Percentiles rank a stretch among this genome's conserved stretches.
Conservation (phyloP, 768 basidiomycete genomes). For the Podaxis mareebaensis region DNA sequence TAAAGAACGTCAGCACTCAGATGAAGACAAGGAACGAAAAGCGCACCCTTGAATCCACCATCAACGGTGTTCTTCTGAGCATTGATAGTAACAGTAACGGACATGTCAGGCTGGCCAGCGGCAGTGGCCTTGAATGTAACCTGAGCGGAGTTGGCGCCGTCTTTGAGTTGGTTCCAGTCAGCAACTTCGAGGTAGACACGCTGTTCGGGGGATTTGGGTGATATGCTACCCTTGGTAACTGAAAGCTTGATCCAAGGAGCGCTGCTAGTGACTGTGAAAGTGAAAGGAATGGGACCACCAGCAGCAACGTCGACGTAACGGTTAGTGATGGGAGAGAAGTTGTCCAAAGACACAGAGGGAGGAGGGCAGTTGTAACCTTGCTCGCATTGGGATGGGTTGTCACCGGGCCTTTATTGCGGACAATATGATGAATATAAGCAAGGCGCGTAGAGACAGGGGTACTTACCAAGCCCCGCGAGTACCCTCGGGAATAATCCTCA, state of each 20-base stretch:
- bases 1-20: slow-evolving; percentile 17
- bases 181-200: slow-evolving; percentile 54
- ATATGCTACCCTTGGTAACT: slow-evolving; percentile 48
- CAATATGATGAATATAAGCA: not conserved
- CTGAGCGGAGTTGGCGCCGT: slow-evolving; percentile 35
- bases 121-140: slow-evolving; percentile 51
- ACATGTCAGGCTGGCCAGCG: slow-evolving; percentile 34
- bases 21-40: not conserved
- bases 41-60: slow-evolving; percentile 48
- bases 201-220: slow-evolving; percentile 45
- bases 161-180: slow-evolving; percentile 55
- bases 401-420: slow-evolving; percentile 53
- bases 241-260: slow-evolving; percentile 55
- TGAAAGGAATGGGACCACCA: slow-evolving; percentile 59
- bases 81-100: slow-evolving; percentile 32
- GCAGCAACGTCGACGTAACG: slow-evolving; percentile 63
- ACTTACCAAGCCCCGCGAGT: slow-evolving; percentile 58
- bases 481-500: slow-evolving; percentile 65
- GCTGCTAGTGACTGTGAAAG: slow-evolving; percentile 49
- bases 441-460: not conserved
- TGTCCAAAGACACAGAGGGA: slow-evolving; percentile 54
- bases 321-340: slow-evolving; percentile 53
- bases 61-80: slow-evolving; percentile 41
- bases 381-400: slow-evolving; percentile 60
- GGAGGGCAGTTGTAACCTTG: slow-evolving; percentile 47